Conservation (phyloP, 2,329 filamentous ascomycete species). For the Tolypocladium pustulatum region DNA sequence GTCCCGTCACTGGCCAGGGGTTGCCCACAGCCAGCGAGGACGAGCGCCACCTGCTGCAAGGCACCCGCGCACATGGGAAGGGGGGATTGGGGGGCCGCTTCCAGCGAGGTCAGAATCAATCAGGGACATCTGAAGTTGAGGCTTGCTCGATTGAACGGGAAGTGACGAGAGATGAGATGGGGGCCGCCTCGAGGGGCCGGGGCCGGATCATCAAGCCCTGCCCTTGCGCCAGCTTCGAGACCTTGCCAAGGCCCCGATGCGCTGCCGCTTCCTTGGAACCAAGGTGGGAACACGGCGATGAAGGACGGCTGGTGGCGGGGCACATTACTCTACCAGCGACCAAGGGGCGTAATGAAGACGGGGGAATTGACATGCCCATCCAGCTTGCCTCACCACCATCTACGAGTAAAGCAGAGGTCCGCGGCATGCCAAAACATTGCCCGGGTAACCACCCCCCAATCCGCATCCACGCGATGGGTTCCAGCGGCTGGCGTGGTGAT, state of each 20-base stretch:
- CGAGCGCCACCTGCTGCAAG: not conserved
- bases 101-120: not conserved
- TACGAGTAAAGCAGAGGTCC: too few species aligned
- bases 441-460: too few species aligned
- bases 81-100: not conserved
- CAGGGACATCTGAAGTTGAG: not conserved
- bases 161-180: not conserved
- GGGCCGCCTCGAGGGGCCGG: not conserved
- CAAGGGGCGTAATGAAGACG: not conserved
- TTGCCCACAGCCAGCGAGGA: not conserved
- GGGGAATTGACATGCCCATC: not conserved
- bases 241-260: not conserved
- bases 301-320: not conserved
- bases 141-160: not conserved
- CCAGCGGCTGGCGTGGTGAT: not conserved
- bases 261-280: not conserved
- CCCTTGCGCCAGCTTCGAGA: not conserved
- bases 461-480: too few species aligned
- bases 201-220: too few species aligned
- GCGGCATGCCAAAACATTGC: too few species aligned
- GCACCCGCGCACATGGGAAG: not conserved
- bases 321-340: not conserved
- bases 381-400: not conserved
- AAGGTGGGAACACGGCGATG: not conserved
- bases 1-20: not conserved